Percentiles rank a stretch among this genome's conserved stretches.
phyloP scores from a whole-genome alignment of 129 eudicot genomes.

The Escallonia rubra region DNA sequence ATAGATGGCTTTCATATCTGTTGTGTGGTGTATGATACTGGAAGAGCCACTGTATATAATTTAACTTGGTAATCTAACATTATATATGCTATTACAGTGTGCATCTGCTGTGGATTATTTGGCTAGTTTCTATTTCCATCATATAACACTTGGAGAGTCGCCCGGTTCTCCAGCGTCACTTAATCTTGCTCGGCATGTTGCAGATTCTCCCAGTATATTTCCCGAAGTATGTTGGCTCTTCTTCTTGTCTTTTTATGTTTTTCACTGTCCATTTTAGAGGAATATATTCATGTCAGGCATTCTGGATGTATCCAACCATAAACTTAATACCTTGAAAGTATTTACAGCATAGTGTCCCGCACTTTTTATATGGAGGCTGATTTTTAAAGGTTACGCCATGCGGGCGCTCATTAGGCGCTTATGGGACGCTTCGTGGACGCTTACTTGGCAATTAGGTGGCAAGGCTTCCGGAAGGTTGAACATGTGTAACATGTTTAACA shows the following conservation, averaged over 20 bases:
- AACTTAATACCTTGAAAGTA: neutral
- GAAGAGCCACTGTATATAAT: neutral
- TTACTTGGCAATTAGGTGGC: no score
- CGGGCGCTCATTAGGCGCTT: no score
- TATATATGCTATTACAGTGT: conserved; percentile 17
- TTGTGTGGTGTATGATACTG: no score
- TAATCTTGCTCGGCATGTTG: conserved; percentile 20
- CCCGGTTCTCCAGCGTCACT: conserved; percentile 17
- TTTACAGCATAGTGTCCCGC: no score
- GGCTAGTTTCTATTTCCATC: conserved; percentile 27
- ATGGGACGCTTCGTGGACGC: no score
- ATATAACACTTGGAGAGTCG: conserved; percentile 28
- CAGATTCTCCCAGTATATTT: conserved; percentile 26
- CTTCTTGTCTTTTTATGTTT: neutral
- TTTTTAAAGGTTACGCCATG: no score
- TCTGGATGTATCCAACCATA: neutral
- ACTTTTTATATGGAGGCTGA: no score
- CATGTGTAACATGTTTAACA: no score
- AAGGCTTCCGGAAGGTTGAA: no score
- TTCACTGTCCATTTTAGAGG: neutral
- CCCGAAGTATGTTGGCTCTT: conserved; percentile 21
- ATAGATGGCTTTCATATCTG: no score
- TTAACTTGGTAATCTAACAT: neutral
- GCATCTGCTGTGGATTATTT: conserved; percentile 32
- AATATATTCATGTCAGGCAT: neutral